These are phyloP conservation scores for Fusarium nygamai DNA, from an alignment of 2,329 filamentous ascomycete genomes.

Conservation along the genomic window DNA sequence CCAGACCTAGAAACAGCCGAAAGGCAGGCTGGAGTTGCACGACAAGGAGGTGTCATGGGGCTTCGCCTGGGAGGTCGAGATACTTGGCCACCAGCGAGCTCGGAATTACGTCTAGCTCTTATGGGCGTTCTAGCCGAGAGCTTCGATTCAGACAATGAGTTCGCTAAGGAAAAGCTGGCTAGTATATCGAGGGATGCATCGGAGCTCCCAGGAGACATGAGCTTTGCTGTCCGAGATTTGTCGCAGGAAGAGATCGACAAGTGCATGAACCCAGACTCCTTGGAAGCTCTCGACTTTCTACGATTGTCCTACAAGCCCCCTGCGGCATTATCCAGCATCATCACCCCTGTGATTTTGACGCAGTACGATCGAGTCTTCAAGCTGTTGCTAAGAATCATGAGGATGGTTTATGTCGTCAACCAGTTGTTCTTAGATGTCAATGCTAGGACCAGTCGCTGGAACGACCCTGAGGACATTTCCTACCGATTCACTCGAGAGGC, in stretches of 20 bases:
- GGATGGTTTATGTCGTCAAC: constrained; percentile 81
- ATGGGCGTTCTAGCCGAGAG: constrained; percentile 87
- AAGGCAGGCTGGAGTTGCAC: constrained; percentile 73
- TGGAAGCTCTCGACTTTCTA: constrained; percentile 94
- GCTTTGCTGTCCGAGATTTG: constrained; percentile 87
- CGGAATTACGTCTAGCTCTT: constrained; percentile 87
- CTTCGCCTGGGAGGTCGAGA: constrained; percentile 82
- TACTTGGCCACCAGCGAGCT: constrained; percentile 93
- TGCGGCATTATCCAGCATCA: constrained; percentile 73
- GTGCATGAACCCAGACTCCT: constrained; percentile 82
- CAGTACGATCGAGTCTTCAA: constrained; percentile 91
- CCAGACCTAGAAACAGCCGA: constrained; percentile 84
- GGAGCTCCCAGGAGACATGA: constrained; percentile 73
- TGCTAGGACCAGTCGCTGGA: constrained; percentile 48
- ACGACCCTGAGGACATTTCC: constrained; percentile 50
- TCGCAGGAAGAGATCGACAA: constrained; percentile 80
- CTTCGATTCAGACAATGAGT: constrained; percentile 56
- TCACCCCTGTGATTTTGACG: constrained; percentile 74
- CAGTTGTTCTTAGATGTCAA: constrained; percentile 70
- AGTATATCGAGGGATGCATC: constrained; percentile 45
- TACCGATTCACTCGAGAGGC: constrained; percentile 78
- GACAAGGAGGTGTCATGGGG: constrained; percentile 79
- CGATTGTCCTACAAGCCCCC: constrained; percentile 86
- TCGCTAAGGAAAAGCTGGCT: constrained; percentile 36
- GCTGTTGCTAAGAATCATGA: constrained; percentile 77